Conservation (phyloP, 2,329 filamentous ascomycete genomes). For the Trichoderma harzianum region DNA sequence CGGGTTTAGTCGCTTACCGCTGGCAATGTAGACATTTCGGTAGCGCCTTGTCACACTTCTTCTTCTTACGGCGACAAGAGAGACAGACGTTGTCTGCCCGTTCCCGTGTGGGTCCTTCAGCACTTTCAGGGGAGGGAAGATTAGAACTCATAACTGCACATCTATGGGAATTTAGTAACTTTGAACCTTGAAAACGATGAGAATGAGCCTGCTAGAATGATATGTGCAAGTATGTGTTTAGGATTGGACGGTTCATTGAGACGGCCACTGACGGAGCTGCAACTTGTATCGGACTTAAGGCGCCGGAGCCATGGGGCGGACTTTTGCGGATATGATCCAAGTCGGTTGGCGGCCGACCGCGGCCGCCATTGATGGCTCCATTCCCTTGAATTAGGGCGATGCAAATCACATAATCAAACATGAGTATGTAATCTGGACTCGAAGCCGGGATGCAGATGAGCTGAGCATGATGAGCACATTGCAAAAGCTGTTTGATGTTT, state of each 20-base stretch:
- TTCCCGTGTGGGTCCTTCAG: neutral
- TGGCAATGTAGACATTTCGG: slow-evolving; percentile 8
- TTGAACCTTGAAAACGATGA: neutral
- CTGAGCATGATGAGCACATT: neutral
- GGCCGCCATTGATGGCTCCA: neutral
- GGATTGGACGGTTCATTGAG: neutral
- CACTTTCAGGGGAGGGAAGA: neutral
- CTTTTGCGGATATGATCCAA: neutral
- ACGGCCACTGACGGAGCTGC: neutral
- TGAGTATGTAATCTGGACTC: neutral
- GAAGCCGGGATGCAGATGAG: neutral
- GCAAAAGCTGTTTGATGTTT: too few species aligned
- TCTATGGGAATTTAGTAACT: neutral
- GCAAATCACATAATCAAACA: neutral
- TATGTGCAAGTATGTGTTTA: neutral
- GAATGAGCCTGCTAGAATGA: neutral
- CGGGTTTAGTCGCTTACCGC: neutral
- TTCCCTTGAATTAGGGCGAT: neutral
- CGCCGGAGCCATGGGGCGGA: neutral
- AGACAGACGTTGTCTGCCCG: slow-evolving; percentile 16
- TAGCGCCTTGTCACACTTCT: slow-evolving; percentile 14
- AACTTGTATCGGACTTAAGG: neutral
- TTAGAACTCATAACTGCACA: neutral
- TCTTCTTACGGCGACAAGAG: slow-evolving; percentile 10
- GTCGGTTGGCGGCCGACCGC: neutral